Evolutionary conservation across 1,139 yeast species (phyloP), one percentile per base, ranked within the genome.

Genomic region (Nadsonia commutata): DNA sequence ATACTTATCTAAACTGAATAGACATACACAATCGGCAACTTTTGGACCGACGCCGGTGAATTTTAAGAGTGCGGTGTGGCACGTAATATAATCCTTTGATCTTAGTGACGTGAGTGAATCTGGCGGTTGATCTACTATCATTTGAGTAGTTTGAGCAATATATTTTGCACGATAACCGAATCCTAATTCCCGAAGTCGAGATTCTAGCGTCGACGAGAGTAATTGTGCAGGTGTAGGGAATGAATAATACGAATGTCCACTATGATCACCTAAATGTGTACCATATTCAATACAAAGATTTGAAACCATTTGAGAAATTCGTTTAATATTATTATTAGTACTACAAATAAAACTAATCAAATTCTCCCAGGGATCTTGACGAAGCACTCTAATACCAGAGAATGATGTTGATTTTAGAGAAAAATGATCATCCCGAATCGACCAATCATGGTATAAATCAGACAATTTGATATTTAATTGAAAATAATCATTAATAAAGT

Each of bases 331-430:
- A 62, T 90, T 90, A 60, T 90, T 90, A n/a, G 95, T 80, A 3
- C 95, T 84, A 60, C 98, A 90, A 19, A 90, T 93, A 52, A 90
- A 90, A 2, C 93, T 81, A 18, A 90, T 64, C 40, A 85, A 66
- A 38, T 93, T 85, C 55, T 93, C 98, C 97, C 97, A 90, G 0
- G 98, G 98, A 51, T 88, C 95, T 59, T 90, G 97, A 42, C 88
- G 70, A 23, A 88, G 70, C 47, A 86, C 83, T 36, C 97, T 65
- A 21, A 88, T 78, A 0, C 98, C 98, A 45, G 77, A 75, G 20
- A 62, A 60, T 2, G 60, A 55, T 6, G 54, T 46, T 54, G 55
- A 60, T 40, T 56, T 54, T 38, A 56, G 52, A 46, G 60, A 54
- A 59, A 74, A 72, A 41, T 70, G 62, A 20, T 66, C 49, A 57